These are phyloP conservation scores for Pythium vanterpoolii DNA, from an alignment of 352 stramenopile genomes.

Conservation along the genomic window DNA sequence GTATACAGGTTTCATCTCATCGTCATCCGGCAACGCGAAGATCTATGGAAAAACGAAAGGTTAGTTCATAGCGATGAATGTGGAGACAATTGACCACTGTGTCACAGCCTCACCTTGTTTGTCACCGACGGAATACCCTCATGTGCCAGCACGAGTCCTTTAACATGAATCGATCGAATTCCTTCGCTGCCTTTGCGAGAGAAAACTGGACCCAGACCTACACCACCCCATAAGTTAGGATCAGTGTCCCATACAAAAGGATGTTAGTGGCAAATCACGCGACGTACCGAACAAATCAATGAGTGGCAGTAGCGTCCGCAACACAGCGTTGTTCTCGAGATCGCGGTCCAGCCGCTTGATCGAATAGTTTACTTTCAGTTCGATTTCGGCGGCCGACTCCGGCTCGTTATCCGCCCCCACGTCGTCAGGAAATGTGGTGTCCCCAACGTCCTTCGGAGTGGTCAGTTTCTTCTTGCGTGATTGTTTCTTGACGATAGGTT, in stretches of 20 bases:
- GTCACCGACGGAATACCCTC: constrained; percentile 42
- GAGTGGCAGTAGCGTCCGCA: constrained; percentile 13
- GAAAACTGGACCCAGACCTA: constrained; percentile 50
- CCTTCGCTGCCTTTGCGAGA: constrained; percentile 44
- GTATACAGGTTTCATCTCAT: constrained; percentile 35
- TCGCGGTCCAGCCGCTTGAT: constrained; percentile 18
- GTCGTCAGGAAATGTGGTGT: neutral
- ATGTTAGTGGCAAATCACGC: no score
- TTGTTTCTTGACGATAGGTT: constrained; percentile 19
- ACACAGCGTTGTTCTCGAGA: constrained; percentile 14
- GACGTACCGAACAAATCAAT: constrained; percentile 16
- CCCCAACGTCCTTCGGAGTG: neutral
- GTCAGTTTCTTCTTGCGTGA: constrained; percentile 6
- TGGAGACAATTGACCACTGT: neutral
- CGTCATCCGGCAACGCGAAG: constrained; percentile 29
- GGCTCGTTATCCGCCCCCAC: constrained; percentile 4
- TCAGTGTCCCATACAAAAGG: no score
- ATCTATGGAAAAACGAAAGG: constrained; percentile 1
- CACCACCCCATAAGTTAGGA: no score
- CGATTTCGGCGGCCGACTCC: constrained; percentile 12
- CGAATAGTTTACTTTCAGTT: constrained; percentile 15
- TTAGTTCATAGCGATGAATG: no score
- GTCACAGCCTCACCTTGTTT: constrained; percentile 38
- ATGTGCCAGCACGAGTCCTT: constrained; percentile 47
- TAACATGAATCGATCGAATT: constrained; percentile 42